A percentile compares a stretch with the other conserved stretches of the same genome.
Evolutionary conservation across 2,329 filamentous ascomycete genomes (phyloP).

Genomic region (Neurospora sp.): DNA sequence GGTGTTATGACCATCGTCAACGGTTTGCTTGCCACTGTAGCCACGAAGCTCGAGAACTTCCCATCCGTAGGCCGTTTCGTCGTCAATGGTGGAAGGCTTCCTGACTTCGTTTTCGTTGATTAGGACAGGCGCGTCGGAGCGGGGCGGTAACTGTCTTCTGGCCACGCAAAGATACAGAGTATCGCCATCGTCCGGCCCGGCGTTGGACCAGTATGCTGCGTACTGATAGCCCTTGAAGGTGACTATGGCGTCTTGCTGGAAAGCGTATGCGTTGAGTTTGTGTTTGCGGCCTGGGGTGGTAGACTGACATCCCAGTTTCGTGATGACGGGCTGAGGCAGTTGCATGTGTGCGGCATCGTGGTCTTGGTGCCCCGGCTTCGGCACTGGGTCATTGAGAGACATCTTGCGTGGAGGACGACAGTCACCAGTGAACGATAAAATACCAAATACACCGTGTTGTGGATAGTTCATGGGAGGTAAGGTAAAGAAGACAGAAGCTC

Average conservation of each 20-base stretch:
- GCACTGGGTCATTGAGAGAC: neutral
- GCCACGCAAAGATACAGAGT: constrained; percentile 36
- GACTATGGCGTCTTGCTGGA: constrained; percentile 38
- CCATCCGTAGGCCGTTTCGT: constrained; percentile 23
- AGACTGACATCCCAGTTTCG: constrained; percentile 27
- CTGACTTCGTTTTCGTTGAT: neutral
- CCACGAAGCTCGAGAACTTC: constrained; percentile 37
- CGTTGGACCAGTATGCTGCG: constrained; percentile 32
- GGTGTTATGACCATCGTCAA: constrained; percentile 43
- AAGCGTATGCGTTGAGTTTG: constrained; percentile 36
- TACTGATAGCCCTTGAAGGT: constrained; percentile 40
- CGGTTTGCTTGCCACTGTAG: constrained; percentile 33
- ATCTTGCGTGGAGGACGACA: neutral
- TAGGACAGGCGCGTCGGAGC: constrained; percentile 9
- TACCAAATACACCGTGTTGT: no score
- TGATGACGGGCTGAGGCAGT: constrained; percentile 19
- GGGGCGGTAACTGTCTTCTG: constrained; percentile 29
- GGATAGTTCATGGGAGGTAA: neutral
- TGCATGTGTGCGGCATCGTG: neutral
- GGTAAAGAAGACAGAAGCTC: neutral
- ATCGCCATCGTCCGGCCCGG: constrained; percentile 16
- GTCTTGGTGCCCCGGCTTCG: neutral
- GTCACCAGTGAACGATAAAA: no score
- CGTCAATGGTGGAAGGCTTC: no score
- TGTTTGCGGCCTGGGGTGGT: constrained; percentile 18